These are phyloP conservation scores for Nicotiana otophora DNA, from an alignment of 257 asterid species.

Conservation along the genomic window DNA sequence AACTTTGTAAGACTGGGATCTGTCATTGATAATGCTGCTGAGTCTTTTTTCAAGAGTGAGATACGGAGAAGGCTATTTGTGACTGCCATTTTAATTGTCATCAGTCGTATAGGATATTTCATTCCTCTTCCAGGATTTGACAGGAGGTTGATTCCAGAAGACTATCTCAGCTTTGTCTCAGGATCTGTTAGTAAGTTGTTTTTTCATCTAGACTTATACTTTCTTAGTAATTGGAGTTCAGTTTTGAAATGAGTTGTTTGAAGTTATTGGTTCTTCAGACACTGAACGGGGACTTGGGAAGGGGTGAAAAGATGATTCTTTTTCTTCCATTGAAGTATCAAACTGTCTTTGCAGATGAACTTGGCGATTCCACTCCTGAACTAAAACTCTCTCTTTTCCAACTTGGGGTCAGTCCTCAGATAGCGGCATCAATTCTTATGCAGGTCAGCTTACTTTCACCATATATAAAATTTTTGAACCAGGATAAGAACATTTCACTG, in stretches of 20 bases:
- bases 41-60: constrained; percentile 95
- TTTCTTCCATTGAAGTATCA: neutral
- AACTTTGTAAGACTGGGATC: constrained; percentile 64
- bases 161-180: constrained; percentile 80
- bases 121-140: constrained; percentile 95
- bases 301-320: neutral
- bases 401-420: constrained; percentile 97
- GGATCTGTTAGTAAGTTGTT: constrained; percentile 71
- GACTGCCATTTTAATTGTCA: constrained; percentile 64
- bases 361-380: constrained; percentile 76
- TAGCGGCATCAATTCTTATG: constrained; percentile 94
- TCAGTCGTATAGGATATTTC: constrained; percentile 88
- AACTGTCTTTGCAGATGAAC: constrained; percentile 59
- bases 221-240: neutral
- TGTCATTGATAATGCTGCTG: constrained; percentile 63
- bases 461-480: constrained; percentile 11
- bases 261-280: neutral
- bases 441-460: constrained; percentile 50
- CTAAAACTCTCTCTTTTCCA: constrained; percentile 94
- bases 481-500: constrained; percentile 4
- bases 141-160: constrained; percentile 83
- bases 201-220: neutral
- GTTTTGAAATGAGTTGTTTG: constrained; percentile 6
- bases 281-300: neutral
- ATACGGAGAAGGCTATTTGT: constrained; percentile 87